phyloP scores from a whole-genome alignment of 441 rosid species.

The Syzygium syzygioides region DNA sequence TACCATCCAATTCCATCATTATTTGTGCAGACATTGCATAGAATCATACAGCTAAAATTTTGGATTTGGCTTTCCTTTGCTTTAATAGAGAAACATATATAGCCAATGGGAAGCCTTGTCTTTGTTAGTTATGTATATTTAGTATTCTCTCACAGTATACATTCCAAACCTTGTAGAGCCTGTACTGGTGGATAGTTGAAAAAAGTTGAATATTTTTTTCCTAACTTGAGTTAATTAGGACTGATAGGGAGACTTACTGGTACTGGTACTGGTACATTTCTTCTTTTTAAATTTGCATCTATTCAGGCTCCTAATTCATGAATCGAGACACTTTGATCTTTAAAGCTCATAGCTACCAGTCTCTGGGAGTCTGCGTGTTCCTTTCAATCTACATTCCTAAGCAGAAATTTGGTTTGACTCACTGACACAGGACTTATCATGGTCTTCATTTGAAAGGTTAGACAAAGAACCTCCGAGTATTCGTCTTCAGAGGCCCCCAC shows the following conservation, averaged over 20 bases:
- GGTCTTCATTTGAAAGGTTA: neutral
- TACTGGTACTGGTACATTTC: neutral
- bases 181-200: neutral
- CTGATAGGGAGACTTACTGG: neutral
- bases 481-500: neutral
- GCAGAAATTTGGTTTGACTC: neutral
- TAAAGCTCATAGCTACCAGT: neutral
- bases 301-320: neutral
- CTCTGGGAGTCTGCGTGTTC: neutral
- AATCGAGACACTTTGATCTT: neutral
- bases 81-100: neutral
- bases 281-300: neutral
- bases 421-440: neutral
- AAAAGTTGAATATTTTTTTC: neutral
- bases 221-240: neutral
- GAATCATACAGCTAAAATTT: neutral
- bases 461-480: neutral
- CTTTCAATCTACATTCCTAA: neutral
- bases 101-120: neutral
- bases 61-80: neutral
- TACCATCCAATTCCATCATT: neutral
- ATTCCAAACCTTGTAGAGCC: neutral
- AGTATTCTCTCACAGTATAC: neutral
- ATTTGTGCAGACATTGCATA: neutral
- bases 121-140: neutral